Evolutionary conservation across 345 rosid species (phyloP), one percentile per base, ranked within the genome.

Genomic region (Isatis tinctoria): DNA sequence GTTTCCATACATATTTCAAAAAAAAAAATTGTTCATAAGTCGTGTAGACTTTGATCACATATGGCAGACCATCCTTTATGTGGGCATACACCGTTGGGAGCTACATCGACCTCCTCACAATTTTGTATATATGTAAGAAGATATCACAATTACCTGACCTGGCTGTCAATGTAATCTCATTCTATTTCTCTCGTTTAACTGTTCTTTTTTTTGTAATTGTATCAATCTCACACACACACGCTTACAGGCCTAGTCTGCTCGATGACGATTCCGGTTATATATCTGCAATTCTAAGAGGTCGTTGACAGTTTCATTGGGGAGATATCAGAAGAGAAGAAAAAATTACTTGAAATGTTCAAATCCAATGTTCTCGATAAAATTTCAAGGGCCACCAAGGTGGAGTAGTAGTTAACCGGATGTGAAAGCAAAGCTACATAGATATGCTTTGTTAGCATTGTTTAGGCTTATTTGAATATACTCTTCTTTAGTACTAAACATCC

Each of bases 51-150:
- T 60, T 65, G 14, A 4, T 12, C 13, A 39, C 66, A 13, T 54
- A n/a, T 45, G 41, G 60, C 66, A 74, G 78, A 59, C 66, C 22
- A 57, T 74, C 43, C 0, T 74, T 26, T 74, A 58, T 54, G 60
- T 74, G 61, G 22, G 14, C 67, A 66, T 67, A 58, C 73, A 37
- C 26, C 60, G 4, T 66, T 58, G 78, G 67, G 60, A 66, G 67
- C 73, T 58, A 47, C 67, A 36, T 74, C 18, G 58, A 17, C 54
- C 36, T 74, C 44, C 54, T 74, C 27, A 59, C 78, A 2, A 28
- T 59, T 4, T 39, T 74, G 44, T 74, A 74, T 67, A 59, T 59
- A 59, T 59, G 78, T 74, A 67, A 59, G 78, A 36, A 58, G 5
- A 59, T 16, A 6, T 13, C 63, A 39, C 28, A 47, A 10, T 60